Base-by-base conservation (phyloP, 306 rosid species). In the Pterocarpus santalinus region DNA sequence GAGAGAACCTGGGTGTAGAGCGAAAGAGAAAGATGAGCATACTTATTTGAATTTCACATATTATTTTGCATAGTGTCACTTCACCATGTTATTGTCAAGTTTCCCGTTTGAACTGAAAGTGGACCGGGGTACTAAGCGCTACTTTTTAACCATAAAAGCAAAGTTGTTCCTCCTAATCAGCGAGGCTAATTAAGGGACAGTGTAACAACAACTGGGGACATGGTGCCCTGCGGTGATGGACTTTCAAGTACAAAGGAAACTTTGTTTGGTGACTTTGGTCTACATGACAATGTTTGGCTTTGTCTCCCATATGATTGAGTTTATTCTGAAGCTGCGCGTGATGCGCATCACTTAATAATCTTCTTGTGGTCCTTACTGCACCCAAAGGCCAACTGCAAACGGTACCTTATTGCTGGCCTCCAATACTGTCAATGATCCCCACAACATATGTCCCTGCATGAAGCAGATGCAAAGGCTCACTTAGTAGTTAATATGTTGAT, bases 221-320 rank as follows among this genome's bases (percentile, higher is more conserved):
- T 1, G 30, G 43, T 68, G 78, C 55, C 67, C 64, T 52, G 51
- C 4, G 43, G 22, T n/a, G 34, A 73, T 67, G 44, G 81, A 67
- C 71, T 46, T 77, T 83, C 51, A 83, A 80, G 83, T 83, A 80
- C 72, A 39, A 7, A 76, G 77, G 71, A 78, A 80, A 86, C 63
- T 71, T 69, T 80, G 76, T 69, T 82, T 75, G 77, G 64, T 75
- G 65, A 73, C 68, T 66, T 78, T 56, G 62, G 46, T 53, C 66
- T 72, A 55, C 60, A 75, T 61, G 51, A 84, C 74, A 68, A 74
- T 51, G 77, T 74, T 73, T 65, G 79, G 80, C 80, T 81, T 51
- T 81, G 69, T 73, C 80, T 80, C 74, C 77, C 56, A 13, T 70
- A 75, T 76, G 30, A 76, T 81, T 69, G 47, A 33, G 5, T 69